phyloP scores from a whole-genome alignment of 129 eudicot genomes.

The Flaveria robusta region DNA sequence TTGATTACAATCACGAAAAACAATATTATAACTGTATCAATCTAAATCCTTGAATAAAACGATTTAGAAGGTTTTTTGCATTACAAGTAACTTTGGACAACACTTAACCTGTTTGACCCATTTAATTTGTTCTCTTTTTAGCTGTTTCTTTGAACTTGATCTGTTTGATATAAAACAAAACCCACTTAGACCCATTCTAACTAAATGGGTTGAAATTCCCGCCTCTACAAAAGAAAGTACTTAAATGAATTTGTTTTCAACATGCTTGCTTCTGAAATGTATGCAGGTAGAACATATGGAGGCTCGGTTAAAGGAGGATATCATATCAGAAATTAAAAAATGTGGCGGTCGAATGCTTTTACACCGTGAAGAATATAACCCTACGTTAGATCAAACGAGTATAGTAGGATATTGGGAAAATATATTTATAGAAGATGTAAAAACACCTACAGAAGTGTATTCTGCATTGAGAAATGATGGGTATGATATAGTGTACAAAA shows the following conservation, averaged over 20 bases:
- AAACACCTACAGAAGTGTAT: conserved; percentile 89
- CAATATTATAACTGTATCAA: not conserved
- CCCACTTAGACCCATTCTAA: not conserved
- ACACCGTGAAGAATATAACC: conserved; percentile 93
- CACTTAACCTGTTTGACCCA: not conserved
- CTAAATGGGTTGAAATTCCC: not conserved
- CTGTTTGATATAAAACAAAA: conserved; percentile 1
- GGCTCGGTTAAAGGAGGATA: conserved; percentile 88
- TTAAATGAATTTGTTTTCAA: not conserved
- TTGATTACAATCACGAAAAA: not conserved
- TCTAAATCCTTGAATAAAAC: not conserved
- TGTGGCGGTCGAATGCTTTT: conserved; percentile 96
- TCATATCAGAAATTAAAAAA: conserved; percentile 67
- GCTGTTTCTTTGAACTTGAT: not conserved
- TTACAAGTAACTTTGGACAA: not conserved
- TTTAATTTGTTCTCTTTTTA: not conserved
- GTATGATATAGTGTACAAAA: conserved; percentile 55
- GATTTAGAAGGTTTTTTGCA: not conserved
- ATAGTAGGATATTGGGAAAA: conserved; percentile 98
- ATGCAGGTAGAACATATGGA: conserved; percentile 88
- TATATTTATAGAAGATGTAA: conserved; percentile 73
- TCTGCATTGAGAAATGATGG: conserved; percentile 63
- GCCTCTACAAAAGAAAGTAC: not conserved
- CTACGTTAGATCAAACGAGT: conserved; percentile 61
- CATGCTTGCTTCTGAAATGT: conserved; percentile 19